Conservation (phyloP, 2,329 filamentous ascomycete genomes). For the Hymenotorrendiella dingleyae region DNA sequence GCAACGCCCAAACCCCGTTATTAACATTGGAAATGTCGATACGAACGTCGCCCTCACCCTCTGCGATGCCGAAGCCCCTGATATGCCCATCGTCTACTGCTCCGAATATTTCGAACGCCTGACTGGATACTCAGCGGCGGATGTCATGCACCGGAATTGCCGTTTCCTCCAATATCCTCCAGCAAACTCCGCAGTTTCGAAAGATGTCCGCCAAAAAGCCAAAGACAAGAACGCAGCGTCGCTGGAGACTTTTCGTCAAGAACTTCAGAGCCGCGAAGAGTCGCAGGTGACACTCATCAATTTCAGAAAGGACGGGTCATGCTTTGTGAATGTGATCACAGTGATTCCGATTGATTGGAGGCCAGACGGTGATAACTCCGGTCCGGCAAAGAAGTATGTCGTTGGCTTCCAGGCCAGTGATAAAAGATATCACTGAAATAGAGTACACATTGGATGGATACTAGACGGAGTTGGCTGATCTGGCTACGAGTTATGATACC, state of each 20-base stretch:
- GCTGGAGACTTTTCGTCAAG: slow-evolving; percentile 37
- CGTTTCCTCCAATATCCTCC: slow-evolving; percentile 87
- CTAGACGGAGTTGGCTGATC: too few relatives aligned
- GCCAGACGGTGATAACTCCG: neutral
- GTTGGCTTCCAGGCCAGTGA: slow-evolving; percentile 7
- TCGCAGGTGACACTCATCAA: neutral
- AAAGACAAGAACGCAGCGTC: slow-evolving; percentile 82
- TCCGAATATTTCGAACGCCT: slow-evolving; percentile 90
- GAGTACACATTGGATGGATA: too few relatives aligned
- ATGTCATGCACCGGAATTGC: slow-evolving; percentile 86
- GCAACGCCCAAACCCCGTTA: slow-evolving; percentile 72
- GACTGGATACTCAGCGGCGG: slow-evolving; percentile 80
- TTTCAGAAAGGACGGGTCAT: neutral
- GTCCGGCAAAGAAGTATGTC: neutral
- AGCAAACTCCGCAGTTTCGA: slow-evolving; percentile 54
- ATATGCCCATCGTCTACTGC: slow-evolving; percentile 88
- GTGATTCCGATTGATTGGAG: slow-evolving; percentile 3
- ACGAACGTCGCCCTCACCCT: slow-evolving; percentile 91
- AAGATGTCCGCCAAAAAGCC: slow-evolving; percentile 66
- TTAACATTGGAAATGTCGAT: slow-evolving; percentile 85
- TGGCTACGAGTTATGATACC: too few relatives aligned
- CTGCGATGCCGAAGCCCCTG: slow-evolving; percentile 82
- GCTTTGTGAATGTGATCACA: neutral
- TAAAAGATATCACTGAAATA: too few relatives aligned
- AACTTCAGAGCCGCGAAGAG: neutral